phyloP scores from a whole-genome alignment of 2,329 filamentous ascomycete species.

The Fusarium heterosporum region DNA sequence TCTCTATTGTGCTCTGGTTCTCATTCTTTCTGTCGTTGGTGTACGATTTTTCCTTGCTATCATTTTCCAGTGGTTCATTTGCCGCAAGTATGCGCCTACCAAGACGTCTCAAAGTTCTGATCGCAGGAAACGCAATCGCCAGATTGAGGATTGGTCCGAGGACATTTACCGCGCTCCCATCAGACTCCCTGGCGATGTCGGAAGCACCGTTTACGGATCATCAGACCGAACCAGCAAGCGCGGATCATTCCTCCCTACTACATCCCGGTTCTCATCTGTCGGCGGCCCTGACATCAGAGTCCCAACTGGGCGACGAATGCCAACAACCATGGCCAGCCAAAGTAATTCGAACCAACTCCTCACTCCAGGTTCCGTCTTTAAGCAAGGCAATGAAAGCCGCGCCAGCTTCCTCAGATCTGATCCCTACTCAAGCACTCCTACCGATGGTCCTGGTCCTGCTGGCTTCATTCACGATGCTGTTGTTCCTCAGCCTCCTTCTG shows the following conservation, averaged over 20 bases:
- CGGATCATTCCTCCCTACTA: constrained; percentile 89
- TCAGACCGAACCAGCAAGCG: constrained; percentile 82
- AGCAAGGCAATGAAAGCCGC: constrained; percentile 70
- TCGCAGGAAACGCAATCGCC: constrained; percentile 84
- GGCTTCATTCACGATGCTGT: constrained; percentile 98
- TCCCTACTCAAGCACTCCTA: constrained; percentile 64
- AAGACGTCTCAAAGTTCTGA: constrained; percentile 87
- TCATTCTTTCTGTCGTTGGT: constrained; percentile 90
- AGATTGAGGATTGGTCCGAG: constrained; percentile 98
- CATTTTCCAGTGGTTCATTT: constrained; percentile 96
- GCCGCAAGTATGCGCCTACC: constrained; percentile 82
- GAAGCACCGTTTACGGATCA: constrained; percentile 69
- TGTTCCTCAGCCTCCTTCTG: constrained; percentile 93
- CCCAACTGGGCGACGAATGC: constrained; percentile 64
- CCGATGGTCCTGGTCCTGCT: constrained; percentile 81
- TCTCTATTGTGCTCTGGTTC: constrained; percentile 89
- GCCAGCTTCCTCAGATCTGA: constrained; percentile 74
- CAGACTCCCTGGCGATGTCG: constrained; percentile 80
- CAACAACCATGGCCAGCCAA: constrained; percentile 97
- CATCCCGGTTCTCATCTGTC: constrained; percentile 92
- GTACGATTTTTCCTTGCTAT: constrained; percentile 90
- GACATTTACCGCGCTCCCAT: constrained; percentile 95
- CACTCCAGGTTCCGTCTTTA: constrained; percentile 78
- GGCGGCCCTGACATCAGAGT: constrained; percentile 76
- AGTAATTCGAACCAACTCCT: constrained; percentile 78